Base-by-base conservation (phyloP, 805 yeast species). In the Blastobotrys chiropterorum region DNA sequence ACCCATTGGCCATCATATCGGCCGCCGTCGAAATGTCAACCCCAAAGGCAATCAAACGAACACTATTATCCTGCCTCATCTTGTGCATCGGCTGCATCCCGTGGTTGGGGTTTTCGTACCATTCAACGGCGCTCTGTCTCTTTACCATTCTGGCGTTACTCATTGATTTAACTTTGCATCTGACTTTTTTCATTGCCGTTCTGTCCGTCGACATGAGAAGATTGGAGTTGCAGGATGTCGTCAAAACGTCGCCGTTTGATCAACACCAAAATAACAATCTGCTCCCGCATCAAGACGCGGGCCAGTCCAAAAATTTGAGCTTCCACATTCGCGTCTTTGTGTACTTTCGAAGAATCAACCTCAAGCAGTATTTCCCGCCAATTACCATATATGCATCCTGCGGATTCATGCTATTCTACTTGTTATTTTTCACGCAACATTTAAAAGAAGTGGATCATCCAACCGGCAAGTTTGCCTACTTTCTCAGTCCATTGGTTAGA, bases 151-250 rank as follows among this genome's bases (percentile, higher is more conserved):
- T 76, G 26, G 75, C 83, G 0, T 58, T 85, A n/a, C 26, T 79
- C 1, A 65, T 83, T 40, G 87, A 85, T 56, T 85, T 80, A 61
- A 52, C 76, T 3, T 67, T 87, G 39, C 88, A 83, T 57, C 62
- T 81, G 47, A 78, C 90, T 1, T 86, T 74, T 64, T 78, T 86
- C 53, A 70, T 82, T 1, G 81, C 89, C 0, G 79, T 86, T 1
- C 68, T 86, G 30, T 74, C 84, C 15, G 77, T 87, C 39, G 95
- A 88, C 67, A 68, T 82, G 30, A 76, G 82, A 46, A 73, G 88
- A 50, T 64, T 77, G 22, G 90, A 84, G 57, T 71, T 83, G 15
- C 77, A 77, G 14, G 88, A 82, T 54, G 62, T 82, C 11, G 62
- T 78, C 6, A 57, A 55, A 34, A 47, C 53, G 7, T 7, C 38